Base-by-base conservation (phyloP, 805 yeast genomes). In the Priceomyces medius region DNA sequence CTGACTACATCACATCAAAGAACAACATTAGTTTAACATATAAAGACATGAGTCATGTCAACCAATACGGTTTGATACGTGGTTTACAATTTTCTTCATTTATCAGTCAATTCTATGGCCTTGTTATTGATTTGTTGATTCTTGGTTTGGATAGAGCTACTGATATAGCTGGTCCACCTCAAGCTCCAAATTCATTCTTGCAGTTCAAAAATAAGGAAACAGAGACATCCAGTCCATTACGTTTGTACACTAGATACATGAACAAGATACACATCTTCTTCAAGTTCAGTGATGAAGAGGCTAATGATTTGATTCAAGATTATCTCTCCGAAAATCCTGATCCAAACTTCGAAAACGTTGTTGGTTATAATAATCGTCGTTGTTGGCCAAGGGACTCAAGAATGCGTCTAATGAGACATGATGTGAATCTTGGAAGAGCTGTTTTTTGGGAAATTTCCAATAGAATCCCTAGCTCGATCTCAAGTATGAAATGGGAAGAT, bases 331-430 rank as follows among this genome's bases (percentile, higher is more conserved):
- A 88, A 51, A 85, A 88, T 53, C 96, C 97, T 1, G 97, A 90
- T 65, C 96, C 96, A 0, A 88, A 90, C 56, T 87, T 86, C 61
- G 96, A 86, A 54, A 85, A 83, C 51, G 81, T 83, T 5, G 80
- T 85, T 26, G 95, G 95, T 0, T 91, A 89, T 61, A 86, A 85
- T 54, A 91, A 88, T 51, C 85, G 85, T 51, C 81, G 81, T 38
- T 89, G 97, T 57, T 93, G 99, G 99, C 97, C 99, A 3, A 69
- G 86, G 34, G 98, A 93, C 58, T 70, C 83, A 16, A 77, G 97
- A 44, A 93, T 93, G 98, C 78, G 88, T 49, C 64, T 93, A 37
- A 82, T 90, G 81, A 74, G 97, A 33, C 84, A 82, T 44, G 99
- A 93, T 64, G 97, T 91, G 3, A 86, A 88, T 50, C 70, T 93